phyloP scores from a whole-genome alignment of 495 filamentous ascomycete species.

The Tuber microsphaerosporum region DNA sequence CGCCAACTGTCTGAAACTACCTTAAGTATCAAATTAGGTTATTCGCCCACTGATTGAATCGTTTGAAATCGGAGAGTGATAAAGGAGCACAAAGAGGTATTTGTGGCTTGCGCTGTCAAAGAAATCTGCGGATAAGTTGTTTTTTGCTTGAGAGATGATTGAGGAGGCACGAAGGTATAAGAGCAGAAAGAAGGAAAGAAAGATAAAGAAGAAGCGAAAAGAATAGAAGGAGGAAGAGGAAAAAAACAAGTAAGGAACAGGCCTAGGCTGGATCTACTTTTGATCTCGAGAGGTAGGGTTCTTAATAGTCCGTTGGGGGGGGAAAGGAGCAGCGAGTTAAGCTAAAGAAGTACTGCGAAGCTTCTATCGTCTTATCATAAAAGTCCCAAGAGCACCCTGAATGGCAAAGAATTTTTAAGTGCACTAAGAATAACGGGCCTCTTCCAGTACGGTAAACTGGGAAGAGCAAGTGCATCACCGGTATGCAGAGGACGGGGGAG shows the following conservation, averaged over 20 bases:
- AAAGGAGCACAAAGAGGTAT: background rate
- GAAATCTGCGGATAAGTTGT: background rate
- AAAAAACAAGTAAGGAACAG: slow-evolving; percentile 7
- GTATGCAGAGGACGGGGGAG: background rate
- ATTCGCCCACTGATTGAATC: background rate
- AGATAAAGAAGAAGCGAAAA: slow-evolving; percentile 5
- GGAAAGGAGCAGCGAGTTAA: background rate
- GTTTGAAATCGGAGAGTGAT: background rate
- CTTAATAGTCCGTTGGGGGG: background rate
- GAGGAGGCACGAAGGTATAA: background rate
- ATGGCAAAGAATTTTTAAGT: background rate
- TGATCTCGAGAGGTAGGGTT: background rate
- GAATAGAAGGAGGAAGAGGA: slow-evolving; percentile 7
- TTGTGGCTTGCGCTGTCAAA: background rate
- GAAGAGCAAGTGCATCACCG: background rate
- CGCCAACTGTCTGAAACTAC: background rate
- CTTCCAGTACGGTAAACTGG: background rate
- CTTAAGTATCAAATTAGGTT: background rate
- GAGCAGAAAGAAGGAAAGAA: slow-evolving; percentile 5
- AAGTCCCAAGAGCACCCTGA: background rate
- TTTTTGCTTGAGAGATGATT: background rate
- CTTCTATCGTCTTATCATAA: background rate
- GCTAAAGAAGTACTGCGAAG: background rate
- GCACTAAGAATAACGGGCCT: background rate
- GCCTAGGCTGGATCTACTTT: background rate